phyloP scores from a whole-genome alignment of 2,329 filamentous ascomycete genomes.

The Hymenoscyphus fraxineus region DNA sequence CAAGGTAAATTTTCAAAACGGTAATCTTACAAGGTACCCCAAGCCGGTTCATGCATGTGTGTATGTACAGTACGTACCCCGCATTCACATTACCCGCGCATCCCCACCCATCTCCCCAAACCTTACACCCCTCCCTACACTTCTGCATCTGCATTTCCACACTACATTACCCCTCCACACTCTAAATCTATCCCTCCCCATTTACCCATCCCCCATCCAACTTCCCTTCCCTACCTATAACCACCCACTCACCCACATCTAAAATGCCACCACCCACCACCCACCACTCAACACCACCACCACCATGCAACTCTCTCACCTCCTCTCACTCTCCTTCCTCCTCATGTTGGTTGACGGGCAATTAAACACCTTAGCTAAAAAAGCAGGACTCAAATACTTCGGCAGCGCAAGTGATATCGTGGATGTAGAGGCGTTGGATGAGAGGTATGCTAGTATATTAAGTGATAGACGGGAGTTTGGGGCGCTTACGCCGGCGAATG shows the following conservation, averaged over 20 bases:
- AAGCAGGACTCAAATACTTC: conserved; percentile 53
- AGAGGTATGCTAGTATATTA: conserved; percentile 52
- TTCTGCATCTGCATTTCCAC: too few relatives aligned
- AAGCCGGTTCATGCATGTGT: too few relatives aligned
- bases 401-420: conserved; percentile 56
- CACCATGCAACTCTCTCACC: too few relatives aligned
- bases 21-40: too few relatives aligned
- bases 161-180: too few relatives aligned
- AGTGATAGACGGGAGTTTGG: conserved; percentile 57
- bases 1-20: too few relatives aligned
- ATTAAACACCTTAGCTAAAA: conserved; percentile 52
- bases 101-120: too few relatives aligned
- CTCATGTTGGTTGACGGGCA: conserved; percentile 28
- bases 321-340: neutral
- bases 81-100: too few relatives aligned
- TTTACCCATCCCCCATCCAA: neutral
- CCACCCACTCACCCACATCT: neutral
- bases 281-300: neutral
- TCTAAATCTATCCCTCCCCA: too few relatives aligned
- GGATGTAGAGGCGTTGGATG: conserved; percentile 45
- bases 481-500: conserved; percentile 61
- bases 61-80: too few relatives aligned
- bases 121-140: too few relatives aligned
- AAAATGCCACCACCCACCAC: neutral
- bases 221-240: neutral